These are phyloP conservation scores for Fraxinus platypoda DNA, from an alignment of 305 asterid species.

Conservation along the genomic window DNA sequence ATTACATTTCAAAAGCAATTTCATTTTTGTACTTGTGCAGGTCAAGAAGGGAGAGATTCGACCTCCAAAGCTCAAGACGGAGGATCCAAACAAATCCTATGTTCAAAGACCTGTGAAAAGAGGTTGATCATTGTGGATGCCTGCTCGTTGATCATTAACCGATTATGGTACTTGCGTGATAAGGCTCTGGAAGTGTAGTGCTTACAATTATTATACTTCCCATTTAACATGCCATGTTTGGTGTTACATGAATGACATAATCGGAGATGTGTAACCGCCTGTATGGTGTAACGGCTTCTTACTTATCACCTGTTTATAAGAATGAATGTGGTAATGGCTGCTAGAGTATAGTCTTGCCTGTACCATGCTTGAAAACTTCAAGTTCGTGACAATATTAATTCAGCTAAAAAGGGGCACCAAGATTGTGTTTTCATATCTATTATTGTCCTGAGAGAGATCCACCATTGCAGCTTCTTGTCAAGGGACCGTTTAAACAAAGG, in stretches of 20 bases:
- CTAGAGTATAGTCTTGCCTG: background rate
- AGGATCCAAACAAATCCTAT: slow-evolving; percentile 96
- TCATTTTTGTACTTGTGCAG: slow-evolving; percentile 28
- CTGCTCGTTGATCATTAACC: background rate
- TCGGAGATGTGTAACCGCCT: background rate
- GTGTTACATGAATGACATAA: background rate
- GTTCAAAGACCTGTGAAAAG: slow-evolving; percentile 95
- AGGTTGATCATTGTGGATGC: slow-evolving; percentile 31
- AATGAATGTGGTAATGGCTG: background rate
- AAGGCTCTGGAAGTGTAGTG: slow-evolving; percentile 19
- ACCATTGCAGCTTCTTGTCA: background rate
- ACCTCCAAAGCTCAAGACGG: slow-evolving; percentile 97
- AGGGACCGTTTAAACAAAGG: background rate
- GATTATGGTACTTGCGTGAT: slow-evolving; percentile 14
- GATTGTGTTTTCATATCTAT: background rate
- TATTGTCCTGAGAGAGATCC: background rate
- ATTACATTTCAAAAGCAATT: background rate
- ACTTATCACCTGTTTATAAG: no score
- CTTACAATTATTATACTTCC: slow-evolving; percentile 12
- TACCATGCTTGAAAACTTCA: background rate
- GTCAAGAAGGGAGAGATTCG: slow-evolving; percentile 93
- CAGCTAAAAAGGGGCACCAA: background rate
- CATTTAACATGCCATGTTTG: background rate
- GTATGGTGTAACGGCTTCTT: background rate
- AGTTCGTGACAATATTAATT: background rate